Conservation (phyloP, 1,284 basidiomycete species). For the Ustanciosporium gigantosporum region DNA sequence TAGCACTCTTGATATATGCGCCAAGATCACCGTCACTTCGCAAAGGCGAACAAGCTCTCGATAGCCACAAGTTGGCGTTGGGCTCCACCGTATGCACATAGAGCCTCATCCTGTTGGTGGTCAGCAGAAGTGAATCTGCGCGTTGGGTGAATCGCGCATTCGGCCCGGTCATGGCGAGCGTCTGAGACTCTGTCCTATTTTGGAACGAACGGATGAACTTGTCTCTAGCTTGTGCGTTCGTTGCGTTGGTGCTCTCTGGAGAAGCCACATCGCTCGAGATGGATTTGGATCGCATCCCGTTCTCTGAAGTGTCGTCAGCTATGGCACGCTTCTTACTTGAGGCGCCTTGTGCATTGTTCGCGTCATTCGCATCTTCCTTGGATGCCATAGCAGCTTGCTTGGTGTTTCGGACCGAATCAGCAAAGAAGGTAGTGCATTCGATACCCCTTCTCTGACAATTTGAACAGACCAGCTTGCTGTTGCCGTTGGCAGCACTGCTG, state of each 20-base stretch:
- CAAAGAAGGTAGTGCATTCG: slow-evolving; percentile 44
- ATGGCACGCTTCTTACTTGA: slow-evolving; percentile 34
- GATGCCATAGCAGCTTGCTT: slow-evolving; percentile 23
- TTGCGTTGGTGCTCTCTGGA: background rate
- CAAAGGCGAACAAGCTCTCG: slow-evolving; percentile 34
- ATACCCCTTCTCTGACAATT: slow-evolving; percentile 42
- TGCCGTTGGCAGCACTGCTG: background rate
- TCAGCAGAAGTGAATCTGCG: slow-evolving; percentile 39
- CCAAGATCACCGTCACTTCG: slow-evolving; percentile 36
- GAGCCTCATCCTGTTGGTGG: slow-evolving; percentile 37
- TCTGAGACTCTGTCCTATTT: slow-evolving; percentile 19
- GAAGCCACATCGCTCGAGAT: slow-evolving; percentile 21
- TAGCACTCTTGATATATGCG: slow-evolving; percentile 35
- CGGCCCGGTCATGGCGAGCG: slow-evolving; percentile 10
- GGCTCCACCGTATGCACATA: slow-evolving; percentile 43
- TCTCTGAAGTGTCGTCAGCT: slow-evolving; percentile 18
- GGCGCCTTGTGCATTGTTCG: slow-evolving; percentile 3
- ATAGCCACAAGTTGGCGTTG: slow-evolving; percentile 37
- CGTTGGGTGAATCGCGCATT: slow-evolving; percentile 31
- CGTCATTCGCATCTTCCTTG: slow-evolving; percentile 11
- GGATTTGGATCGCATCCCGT: slow-evolving; percentile 28
- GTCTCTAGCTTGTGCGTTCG: slow-evolving; percentile 7
- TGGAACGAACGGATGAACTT: slow-evolving; percentile 23
- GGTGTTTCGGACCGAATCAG: slow-evolving; percentile 36
- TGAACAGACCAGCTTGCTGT: slow-evolving; percentile 31